Evolutionary conservation across 2,329 filamentous ascomycete genomes (phyloP), one percentile per base, ranked within the genome.

Genomic region (Blastomyces parvus): DNA sequence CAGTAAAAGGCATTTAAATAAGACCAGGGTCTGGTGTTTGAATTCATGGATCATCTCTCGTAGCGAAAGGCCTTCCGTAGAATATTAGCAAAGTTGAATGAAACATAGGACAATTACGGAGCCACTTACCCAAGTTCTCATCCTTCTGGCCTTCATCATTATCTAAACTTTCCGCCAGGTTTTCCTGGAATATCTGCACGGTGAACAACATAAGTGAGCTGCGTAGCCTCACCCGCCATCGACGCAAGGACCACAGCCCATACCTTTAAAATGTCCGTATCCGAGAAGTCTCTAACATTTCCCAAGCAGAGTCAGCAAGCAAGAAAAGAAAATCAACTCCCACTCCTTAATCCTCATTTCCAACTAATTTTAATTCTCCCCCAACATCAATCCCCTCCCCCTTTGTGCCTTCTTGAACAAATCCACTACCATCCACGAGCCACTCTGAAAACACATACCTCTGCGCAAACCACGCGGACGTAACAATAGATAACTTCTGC

Each of bases 381-480:
- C 48, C 22, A 36, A 27, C 33, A 17, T 22, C 40, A 61, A 50
- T 46, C 36, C 22, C 38, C 25, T 25, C 22, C 38, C 7, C 17
- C n/a, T 14, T 38, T 46, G 19, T 46, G n/a, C n/a, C 44, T 9
- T 46, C 8, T 44, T 25, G 2, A 62, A 56, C 42, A 59, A 7
- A 14, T n/a, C 50, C 33, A n/a, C 33, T 22, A 19, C 22, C 57
- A 38, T 19, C 22, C 22, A 59, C 22, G 36, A 42, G 38, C 50
- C 17, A n/a, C 36, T 36, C 63, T 55, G 40, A 27, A 25, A 59
- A 76, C 77, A 66, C 77, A 66, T 79, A 85, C 84, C 80, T 88
- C 80, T 99, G 94, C 66, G 88, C 90, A 77, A 99, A 99, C 94
- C 94, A 99, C 30, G 93, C 93, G 69, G 87, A 89, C 3, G 93